phyloP scores from a whole-genome alignment of 2,329 filamentous ascomycete species.

The Fusarium keratoplasticum region DNA sequence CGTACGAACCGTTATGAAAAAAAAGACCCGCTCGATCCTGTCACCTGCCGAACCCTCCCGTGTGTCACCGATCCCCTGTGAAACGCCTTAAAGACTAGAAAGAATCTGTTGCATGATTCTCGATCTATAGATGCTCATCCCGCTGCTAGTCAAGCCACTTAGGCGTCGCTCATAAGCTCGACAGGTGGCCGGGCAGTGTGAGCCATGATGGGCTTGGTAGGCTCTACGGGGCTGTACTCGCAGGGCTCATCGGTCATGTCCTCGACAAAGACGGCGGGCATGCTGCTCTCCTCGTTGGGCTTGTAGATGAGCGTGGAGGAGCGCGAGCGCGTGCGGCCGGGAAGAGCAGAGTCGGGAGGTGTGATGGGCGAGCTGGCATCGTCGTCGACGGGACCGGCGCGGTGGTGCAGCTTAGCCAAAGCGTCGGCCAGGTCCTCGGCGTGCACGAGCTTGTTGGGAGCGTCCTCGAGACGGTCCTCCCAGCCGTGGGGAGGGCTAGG shows the following conservation, averaged over 20 bases:
- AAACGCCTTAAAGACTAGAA: conserved; percentile 37
- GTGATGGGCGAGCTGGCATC: conserved; percentile 47
- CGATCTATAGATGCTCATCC: not conserved
- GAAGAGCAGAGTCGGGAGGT: conserved; percentile 44
- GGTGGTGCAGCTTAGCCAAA: conserved; percentile 70
- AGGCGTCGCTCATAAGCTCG: conserved; percentile 68
- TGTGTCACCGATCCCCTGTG: conserved; percentile 10
- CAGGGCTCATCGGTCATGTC: conserved; percentile 71
- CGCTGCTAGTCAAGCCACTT: conserved; percentile 5
- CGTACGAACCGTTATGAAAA: conserved; percentile 12
- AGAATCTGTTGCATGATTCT: not conserved
- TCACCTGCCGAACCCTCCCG: conserved; percentile 5
- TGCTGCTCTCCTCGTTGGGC: conserved; percentile 65
- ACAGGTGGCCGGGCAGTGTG: conserved; percentile 73
- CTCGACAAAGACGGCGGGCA: conserved; percentile 75
- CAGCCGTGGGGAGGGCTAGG: conserved; percentile 76
- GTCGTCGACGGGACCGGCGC: conserved; percentile 54
- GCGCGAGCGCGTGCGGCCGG: conserved; percentile 61
- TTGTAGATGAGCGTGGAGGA: conserved; percentile 76
- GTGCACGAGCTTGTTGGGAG: conserved; percentile 76
- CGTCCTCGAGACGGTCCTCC: conserved; percentile 75
- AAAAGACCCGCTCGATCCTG: conserved; percentile 15
- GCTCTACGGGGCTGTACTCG: conserved; percentile 56
- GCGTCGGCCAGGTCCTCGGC: conserved; percentile 77
- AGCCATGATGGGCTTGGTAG: conserved; percentile 62